A percentile compares a stretch with the other conserved stretches of the same genome.
Evolutionary conservation across 495 filamentous ascomycete genomes (phyloP).

Genomic region (Neurospora sublineolata): DNA sequence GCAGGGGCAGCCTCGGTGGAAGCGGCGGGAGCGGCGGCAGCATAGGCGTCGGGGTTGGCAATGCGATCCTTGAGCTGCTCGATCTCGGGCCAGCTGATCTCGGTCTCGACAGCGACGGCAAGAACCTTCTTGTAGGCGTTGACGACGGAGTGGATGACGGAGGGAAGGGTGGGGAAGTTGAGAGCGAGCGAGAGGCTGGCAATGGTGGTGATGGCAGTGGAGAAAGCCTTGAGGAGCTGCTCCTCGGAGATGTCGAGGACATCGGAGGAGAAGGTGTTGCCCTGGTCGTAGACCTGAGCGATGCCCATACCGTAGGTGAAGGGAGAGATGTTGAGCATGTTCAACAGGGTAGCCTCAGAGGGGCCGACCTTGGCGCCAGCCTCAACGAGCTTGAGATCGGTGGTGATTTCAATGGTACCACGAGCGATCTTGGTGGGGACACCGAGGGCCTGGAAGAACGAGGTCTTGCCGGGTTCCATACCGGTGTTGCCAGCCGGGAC

Average conservation of each 20-base stretch:
- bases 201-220: slow-evolving; percentile 73
- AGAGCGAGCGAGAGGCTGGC: slow-evolving; percentile 79
- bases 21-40: slow-evolving; percentile 61
- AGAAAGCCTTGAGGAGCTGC: slow-evolving; percentile 78
- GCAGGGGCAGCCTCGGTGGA: slow-evolving; percentile 41
- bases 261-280: slow-evolving; percentile 71
- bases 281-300: slow-evolving; percentile 87
- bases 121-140: slow-evolving; percentile 97
- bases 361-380: slow-evolving; percentile 87
- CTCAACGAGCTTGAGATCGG: slow-evolving; percentile 95
- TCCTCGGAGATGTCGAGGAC: slow-evolving; percentile 90
- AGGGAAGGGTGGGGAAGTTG: slow-evolving; percentile 93
- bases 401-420: slow-evolving; percentile 99
- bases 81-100: slow-evolving; percentile 91
- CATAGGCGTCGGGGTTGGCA: slow-evolving; percentile 94
- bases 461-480: slow-evolving; percentile 99
- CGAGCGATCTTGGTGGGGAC: slow-evolving; percentile 99
- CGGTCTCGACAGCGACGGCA: slow-evolving; percentile 79
- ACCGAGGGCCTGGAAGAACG: slow-evolving; percentile 99
- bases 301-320: slow-evolving; percentile 99
- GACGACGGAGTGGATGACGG: slow-evolving; percentile 86
- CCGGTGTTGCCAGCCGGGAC: slow-evolving; percentile 96
- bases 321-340: slow-evolving; percentile 99
- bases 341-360: slow-evolving; percentile 95
- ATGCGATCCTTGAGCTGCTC: slow-evolving; percentile 97